phyloP scores from a whole-genome alignment of 2,329 filamentous ascomycete species.

The Fusarium euwallaceae region DNA sequence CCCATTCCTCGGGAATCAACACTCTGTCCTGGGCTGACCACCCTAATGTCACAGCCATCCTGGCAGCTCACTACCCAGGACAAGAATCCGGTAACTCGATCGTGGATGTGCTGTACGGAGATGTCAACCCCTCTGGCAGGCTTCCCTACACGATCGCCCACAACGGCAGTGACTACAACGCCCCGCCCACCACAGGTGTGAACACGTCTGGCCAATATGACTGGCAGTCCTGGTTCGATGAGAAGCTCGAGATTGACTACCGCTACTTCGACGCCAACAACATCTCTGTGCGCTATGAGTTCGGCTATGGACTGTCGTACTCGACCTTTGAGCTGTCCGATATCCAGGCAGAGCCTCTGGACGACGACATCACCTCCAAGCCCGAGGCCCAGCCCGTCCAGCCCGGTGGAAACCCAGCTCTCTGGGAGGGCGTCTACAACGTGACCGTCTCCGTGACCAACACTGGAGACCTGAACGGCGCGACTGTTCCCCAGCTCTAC shows the following conservation, averaged over 20 bases:
- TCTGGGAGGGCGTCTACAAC: constrained; percentile 65
- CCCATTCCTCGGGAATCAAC: constrained; percentile 77
- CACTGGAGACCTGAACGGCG: constrained; percentile 62
- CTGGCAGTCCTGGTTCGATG: constrained; percentile 66
- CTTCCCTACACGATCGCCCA: constrained; percentile 80
- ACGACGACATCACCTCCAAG: constrained; percentile 43
- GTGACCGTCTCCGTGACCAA: constrained; percentile 64
- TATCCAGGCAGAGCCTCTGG: constrained; percentile 40
- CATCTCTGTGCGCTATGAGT: constrained; percentile 73
- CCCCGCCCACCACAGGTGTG: constrained; percentile 54
- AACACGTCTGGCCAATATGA: constrained; percentile 54
- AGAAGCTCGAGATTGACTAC: constrained; percentile 78
- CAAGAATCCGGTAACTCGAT: constrained; percentile 78
- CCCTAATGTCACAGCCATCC: constrained; percentile 74
- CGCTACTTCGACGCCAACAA: constrained; percentile 72
- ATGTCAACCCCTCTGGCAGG: constrained; percentile 75
- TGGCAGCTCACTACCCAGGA: constrained; percentile 78
- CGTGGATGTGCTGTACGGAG: constrained; percentile 76
- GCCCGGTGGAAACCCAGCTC: constrained; percentile 68
- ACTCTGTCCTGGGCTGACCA: constrained; percentile 77
- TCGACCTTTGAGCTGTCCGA: constrained; percentile 69
- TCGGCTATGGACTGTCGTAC: constrained; percentile 78
- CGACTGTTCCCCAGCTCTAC: constrained; percentile 69
- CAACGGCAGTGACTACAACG: constrained; percentile 62
- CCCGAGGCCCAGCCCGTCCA: constrained; percentile 48